Evolutionary conservation across 2,329 filamentous ascomycete genomes (phyloP), one percentile per base, ranked within the genome.

Genomic region (Colletotrichum coccodes): DNA sequence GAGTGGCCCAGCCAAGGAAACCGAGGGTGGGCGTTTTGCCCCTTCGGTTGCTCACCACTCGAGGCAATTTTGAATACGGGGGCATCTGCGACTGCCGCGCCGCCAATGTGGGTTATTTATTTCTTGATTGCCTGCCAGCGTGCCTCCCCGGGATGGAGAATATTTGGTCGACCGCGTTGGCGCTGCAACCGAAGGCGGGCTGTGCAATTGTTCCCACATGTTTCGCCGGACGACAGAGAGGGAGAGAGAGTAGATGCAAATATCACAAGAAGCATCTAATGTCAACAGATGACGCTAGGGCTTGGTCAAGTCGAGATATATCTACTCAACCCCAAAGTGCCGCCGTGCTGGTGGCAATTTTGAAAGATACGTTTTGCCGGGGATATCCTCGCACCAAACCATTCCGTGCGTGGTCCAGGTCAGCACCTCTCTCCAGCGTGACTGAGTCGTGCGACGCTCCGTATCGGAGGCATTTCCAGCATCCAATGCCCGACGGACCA

Each of bases 41-140:
- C 16, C 50, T 60, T 68, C 4, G 54, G 44, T 61, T 30, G 47
- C n/a, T 30, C 32, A 32, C 21, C 6, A 8, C 46, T 34, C 47
- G 38, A 42, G 34, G 53, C 32, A 68, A 68, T 68, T n/a, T 68
- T 60, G 61, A 38, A 56, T 56, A 68, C 47, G 60, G 65, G n/a
- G 65, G 61, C 65, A 18, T 18, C 26, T 34, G 34, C 60, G 47
- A 65, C 32, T 68, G 65, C 60, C 65, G 61, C 54, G 47, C 38
- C 60, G 47, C 46, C 38, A 34, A 54, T 34, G 54, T 65, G 65
- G 46, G 32, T 49, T 52, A 38, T 53, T 44, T 36, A 14, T 50
- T 49, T 21, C 44, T 16, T 53, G 52, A 34, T n/a, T 42, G 54
- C 40, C 61, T 46, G 23, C 34, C 23, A 18, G 23, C 34, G 40